Base-by-base conservation (phyloP, 2,329 filamentous ascomycete genomes). In the Immersiporthe knoxdaviesiana region DNA sequence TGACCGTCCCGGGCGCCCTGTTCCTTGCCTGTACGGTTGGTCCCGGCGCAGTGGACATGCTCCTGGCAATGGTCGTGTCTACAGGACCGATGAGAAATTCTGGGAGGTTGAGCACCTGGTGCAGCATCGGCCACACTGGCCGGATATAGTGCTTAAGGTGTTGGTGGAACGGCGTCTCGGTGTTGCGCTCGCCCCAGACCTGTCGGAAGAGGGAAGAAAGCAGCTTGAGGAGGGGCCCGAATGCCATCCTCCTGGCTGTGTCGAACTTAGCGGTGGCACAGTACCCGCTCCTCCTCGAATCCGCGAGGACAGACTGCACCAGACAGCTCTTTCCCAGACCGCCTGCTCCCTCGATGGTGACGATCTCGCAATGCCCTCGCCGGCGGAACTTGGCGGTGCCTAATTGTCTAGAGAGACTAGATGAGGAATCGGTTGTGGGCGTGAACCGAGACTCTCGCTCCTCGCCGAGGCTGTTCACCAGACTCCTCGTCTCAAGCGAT, bases 201-300 rank as follows among this genome's bases (percentile, higher is more conserved):
- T 91, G 89, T 74, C 88, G 88, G 77, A 91, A 90, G 21, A 91
- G 79, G 27, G 87, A 90, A 14, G 88, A 90, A 14, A 91, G 78
- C n/a, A 91, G 78, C 77, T 87, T 90, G 35, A 91, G 82, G 52
- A 91, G 78, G 4, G 89, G 88, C 1, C 88, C 88, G 75, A 90
- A 91, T 3, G 89, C 86, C 11, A 83, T 86, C 73, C 84, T 84
- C 72, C 86, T 82, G 0, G 88, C 85, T 0, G 85, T 86, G 74
- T 91, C 89, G 70, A 91, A 91, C 74, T 91, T 91, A 54, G 88
- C 86, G 41, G 87, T 89, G 8, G 88, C 87, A 74, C 88, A 90
- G 74, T 90, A 91, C 2, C 89, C 89, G 69, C 85, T 84, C 60
- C 85, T 83, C 63, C 88, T 82, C 21, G 87, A 87, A 72, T 91